Base-by-base conservation (phyloP, 2,329 filamentous ascomycete genomes). In the Colletotrichum acutatum region DNA sequence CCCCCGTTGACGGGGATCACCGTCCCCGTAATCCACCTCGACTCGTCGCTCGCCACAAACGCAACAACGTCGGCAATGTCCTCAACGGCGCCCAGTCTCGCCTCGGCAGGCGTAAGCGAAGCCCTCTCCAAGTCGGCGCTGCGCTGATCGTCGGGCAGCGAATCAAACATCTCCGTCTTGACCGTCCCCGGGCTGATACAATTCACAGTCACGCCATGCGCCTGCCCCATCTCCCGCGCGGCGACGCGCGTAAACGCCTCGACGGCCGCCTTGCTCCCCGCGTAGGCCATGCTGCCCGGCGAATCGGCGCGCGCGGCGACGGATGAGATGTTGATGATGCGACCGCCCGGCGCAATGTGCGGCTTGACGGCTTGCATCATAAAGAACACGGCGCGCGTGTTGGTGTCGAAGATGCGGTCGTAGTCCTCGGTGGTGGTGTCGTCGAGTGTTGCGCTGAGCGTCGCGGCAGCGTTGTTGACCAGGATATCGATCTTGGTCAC, bases 321-420 rank as follows among this genome's bases (percentile, higher is more conserved):
- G 56, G 72, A 74, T 19, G 75, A 74, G 63, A 77, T 74, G 59
- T 77, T 78, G 72, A 77, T 75, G 46, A 78, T 74, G 19, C 76
- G 76, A 12, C 74, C 74, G 53, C 73, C 73, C 30, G 59, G 65
- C 6, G 74, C 74, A 5, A 75, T 74, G 57, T 75, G 72, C 24
- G 68, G 72, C 32, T 68, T 71, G 32, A 69, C 72, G 58, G 74
- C 72, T 14, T 74, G 72, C 63, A 74, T 75, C 72, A 74, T 74
- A 62, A 75, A 72, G 74, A 75, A 75, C 58, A 75, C 72, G 24
- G 74, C 74, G 65, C 72, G 72, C 12, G 74, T 56, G 59, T 75
- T 75, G 46, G 68, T 69, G 56, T 74, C 66, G 59, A 75, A 75
- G 54, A 75, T 71, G 65, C 72, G 74, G 66, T 75, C 74, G 64